Evolutionary conservation across 1,284 basidiomycete genomes (phyloP).

Genomic region (Cutaneotrichosporon sp.): DNA sequence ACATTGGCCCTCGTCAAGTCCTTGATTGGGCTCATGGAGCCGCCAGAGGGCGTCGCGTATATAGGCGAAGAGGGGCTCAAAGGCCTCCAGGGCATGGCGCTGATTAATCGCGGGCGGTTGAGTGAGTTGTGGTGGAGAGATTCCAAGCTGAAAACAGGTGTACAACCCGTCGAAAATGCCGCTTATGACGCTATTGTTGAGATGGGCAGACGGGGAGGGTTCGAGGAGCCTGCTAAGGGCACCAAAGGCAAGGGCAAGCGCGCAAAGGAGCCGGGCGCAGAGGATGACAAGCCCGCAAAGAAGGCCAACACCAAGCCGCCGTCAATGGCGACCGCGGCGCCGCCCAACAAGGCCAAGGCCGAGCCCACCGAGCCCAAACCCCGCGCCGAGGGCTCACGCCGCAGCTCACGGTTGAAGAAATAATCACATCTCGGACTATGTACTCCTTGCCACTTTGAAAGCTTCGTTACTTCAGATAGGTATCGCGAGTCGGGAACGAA

Average conservation of each 20-base stretch:
- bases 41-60: slow-evolving; percentile 63
- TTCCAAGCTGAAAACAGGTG: slow-evolving; percentile 33
- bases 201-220: slow-evolving; percentile 69
- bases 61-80: slow-evolving; percentile 63
- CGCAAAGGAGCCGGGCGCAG: neutral
- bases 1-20: slow-evolving; percentile 72
- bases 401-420: slow-evolving; percentile 17
- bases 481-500: neutral
- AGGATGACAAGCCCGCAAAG: neutral
- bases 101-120: slow-evolving; percentile 78
- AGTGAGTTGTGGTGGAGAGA: slow-evolving; percentile 58
- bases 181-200: slow-evolving; percentile 69
- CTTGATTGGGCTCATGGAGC: slow-evolving; percentile 56
- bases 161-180: slow-evolving; percentile 67
- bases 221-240: slow-evolving; percentile 4
- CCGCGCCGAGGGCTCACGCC: slow-evolving; percentile 15
- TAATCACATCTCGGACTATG: slow-evolving; percentile 8
- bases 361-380: slow-evolving; percentile 20
- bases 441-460: neutral
- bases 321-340: neutral
- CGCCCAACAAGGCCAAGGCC: slow-evolving; percentile 10
- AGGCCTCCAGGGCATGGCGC: slow-evolving; percentile 66
- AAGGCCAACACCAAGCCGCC: neutral
- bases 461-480: neutral
- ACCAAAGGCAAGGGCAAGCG: slow-evolving; percentile 13